phyloP scores from a whole-genome alignment of 306 rosid genomes.

The Sicyos baderoa region DNA sequence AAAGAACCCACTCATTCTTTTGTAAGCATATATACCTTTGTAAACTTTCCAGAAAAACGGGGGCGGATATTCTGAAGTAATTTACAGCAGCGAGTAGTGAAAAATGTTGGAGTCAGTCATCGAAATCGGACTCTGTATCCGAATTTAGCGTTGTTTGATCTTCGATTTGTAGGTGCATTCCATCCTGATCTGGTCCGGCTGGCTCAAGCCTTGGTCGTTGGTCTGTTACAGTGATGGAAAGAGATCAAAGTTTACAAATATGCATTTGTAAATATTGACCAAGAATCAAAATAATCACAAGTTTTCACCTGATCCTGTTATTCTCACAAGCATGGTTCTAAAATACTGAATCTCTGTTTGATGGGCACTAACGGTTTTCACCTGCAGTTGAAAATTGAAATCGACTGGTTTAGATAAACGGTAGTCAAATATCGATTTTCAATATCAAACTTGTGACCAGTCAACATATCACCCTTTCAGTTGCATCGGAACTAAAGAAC shows the following conservation, averaged over 20 bases:
- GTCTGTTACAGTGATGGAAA: slow-evolving; percentile 20
- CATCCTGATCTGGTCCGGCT: slow-evolving; percentile 25
- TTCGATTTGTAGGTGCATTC: slow-evolving; percentile 32
- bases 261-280: not conserved
- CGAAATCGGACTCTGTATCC: slow-evolving; percentile 33
- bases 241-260: not conserved
- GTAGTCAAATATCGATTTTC: too few relatives aligned
- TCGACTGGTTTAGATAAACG: slow-evolving; percentile 6
- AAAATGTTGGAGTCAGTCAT: slow-evolving; percentile 5
- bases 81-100: not conserved
- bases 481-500: too few relatives aligned
- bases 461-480: too few relatives aligned
- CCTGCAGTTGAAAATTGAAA: slow-evolving; percentile 37
- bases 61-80: not conserved
- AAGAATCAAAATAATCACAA: not conserved
- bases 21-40: not conserved
- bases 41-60: not conserved
- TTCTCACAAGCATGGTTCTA: slow-evolving; percentile 33
- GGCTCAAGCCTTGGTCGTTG: slow-evolving; percentile 29
- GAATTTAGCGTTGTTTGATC: slow-evolving; percentile 26
- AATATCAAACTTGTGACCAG: too few relatives aligned
- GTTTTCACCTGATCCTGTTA: slow-evolving; percentile 58
- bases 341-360: slow-evolving; percentile 52
- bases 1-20: not conserved
- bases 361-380: slow-evolving; percentile 45